phyloP scores from a whole-genome alignment of 345 rosid species.

The Streptanthus diversifolius region DNA sequence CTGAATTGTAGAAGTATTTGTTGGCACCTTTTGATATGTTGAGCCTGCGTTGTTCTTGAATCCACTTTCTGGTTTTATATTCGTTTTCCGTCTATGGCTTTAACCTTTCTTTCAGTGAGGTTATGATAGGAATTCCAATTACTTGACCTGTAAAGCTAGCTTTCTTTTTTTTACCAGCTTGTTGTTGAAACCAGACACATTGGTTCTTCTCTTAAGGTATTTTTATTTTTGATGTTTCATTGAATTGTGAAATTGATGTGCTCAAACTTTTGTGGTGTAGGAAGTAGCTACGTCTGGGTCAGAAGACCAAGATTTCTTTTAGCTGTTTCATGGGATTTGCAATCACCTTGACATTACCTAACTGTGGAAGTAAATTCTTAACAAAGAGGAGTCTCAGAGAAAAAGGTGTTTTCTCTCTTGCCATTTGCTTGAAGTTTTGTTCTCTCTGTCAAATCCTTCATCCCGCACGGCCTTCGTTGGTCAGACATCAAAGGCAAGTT shows the following conservation, averaged over 20 bases:
- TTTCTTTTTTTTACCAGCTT: neutral
- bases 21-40: neutral
- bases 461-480: constrained; percentile 33
- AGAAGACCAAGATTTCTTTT: constrained; percentile 21
- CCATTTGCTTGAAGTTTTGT: constrained; percentile 39
- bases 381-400: constrained; percentile 32
- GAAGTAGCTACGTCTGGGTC: constrained; percentile 28
- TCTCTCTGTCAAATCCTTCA: constrained; percentile 32
- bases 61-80: neutral
- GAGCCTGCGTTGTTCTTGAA: neutral
- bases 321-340: constrained; percentile 43
- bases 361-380: constrained; percentile 23
- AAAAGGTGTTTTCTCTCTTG: constrained; percentile 29
- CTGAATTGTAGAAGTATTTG: neutral
- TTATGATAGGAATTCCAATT: neutral
- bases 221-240: neutral
- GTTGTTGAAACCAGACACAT: neutral
- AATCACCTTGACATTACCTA: constrained; percentile 30
- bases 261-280: constrained; percentile 13
- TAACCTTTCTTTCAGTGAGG: neutral
- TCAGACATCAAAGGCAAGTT: constrained; percentile 42
- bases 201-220: neutral
- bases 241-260: constrained; percentile 12
- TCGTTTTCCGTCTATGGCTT: neutral
- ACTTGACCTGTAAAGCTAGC: neutral